Evolutionary conservation across 805 yeast genomes (phyloP), one percentile per base, ranked within the genome.

Genomic region (Suhomyces prunicola): DNA sequence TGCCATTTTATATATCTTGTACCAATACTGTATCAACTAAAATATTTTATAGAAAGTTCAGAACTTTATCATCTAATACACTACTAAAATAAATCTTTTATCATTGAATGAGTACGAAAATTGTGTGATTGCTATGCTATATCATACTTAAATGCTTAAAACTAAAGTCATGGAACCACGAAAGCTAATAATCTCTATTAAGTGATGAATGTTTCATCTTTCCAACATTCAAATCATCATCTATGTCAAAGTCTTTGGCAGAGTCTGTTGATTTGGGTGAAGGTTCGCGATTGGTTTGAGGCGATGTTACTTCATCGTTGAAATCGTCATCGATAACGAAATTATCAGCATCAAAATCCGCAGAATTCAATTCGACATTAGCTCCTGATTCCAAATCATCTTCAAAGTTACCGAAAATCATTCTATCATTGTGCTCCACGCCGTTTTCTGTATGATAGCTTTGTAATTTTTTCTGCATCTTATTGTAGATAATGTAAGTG

Each of bases 401-500:
- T 36, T 72, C 75, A 50, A 75, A 75, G 55, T 71, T 66, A 2
- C 78, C 79, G 57, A 73, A 74, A 1, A 74, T 62, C 57, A 71
- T 62, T 24, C 65, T 62, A 44, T 72, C 77, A 54, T 68, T 66
- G 23, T 53, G 53, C 6, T 61, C 60, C 13, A 48, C 46, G 9
- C 47, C 44, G 17, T 55, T 33, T 19, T 50, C 57, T 2, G 48
- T 50, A 36, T 66, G 71, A 55, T 71, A 73, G 9, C 59, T 51
- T 6, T 60, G 57, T 53, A 75, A 61, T 57, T 73, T 74, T 35
- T 54, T 53, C 57, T 76, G 76, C 77, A 82, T 73, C 54, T 82
- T 82, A 44, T 70, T 66, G 68, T 89, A 91, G 7, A 92, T 77
- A 9, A 89, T 53, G 72, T 82, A 85, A 1, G 94, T 85, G 0